phyloP scores from a whole-genome alignment of 164 flowering plant genomes.

The Magnolia changhungtana region DNA sequence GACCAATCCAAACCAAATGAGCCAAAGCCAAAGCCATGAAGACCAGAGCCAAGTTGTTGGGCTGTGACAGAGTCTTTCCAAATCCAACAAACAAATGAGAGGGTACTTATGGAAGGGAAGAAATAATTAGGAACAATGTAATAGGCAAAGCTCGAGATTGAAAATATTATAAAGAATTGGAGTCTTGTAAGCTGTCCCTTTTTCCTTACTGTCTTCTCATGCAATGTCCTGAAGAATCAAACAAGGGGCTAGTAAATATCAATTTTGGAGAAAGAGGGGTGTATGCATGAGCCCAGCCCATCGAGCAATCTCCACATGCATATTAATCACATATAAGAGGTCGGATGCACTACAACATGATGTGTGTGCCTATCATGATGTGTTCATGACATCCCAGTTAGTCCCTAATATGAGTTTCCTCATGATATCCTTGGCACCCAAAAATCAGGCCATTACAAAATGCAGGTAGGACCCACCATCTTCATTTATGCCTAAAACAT shows the following conservation, averaged over 20 bases:
- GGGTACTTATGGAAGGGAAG: conserved; percentile 44
- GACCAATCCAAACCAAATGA: conserved; percentile 62
- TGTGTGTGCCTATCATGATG: too few relatives aligned
- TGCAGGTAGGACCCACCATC: too few relatives aligned
- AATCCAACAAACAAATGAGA: conserved; percentile 58
- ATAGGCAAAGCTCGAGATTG: conserved; percentile 45
- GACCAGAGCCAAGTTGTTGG: conserved; percentile 58
- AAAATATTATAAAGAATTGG: conserved; percentile 52
- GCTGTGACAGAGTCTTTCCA: conserved; percentile 35
- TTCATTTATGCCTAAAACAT: too few relatives aligned
- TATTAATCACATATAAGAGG: not conserved
- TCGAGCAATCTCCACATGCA: too few relatives aligned
- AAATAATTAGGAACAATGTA: conserved; percentile 29
- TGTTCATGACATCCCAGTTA: too few relatives aligned
- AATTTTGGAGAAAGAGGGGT: too few relatives aligned
- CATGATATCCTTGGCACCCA: too few relatives aligned
- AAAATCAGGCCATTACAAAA: too few relatives aligned
- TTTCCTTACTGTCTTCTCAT: conserved; percentile 41
- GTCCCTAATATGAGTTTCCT: too few relatives aligned
- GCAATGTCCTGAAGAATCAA: conserved; percentile 40
- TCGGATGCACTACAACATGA: too few relatives aligned
- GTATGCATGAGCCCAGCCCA: too few relatives aligned
- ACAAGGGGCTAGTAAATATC: too few relatives aligned
- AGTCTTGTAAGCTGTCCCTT: conserved; percentile 50
- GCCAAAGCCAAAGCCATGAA: conserved; percentile 52